phyloP scores from a whole-genome alignment of 768 basidiomycete genomes.

The Boletus pseudopeckii region DNA sequence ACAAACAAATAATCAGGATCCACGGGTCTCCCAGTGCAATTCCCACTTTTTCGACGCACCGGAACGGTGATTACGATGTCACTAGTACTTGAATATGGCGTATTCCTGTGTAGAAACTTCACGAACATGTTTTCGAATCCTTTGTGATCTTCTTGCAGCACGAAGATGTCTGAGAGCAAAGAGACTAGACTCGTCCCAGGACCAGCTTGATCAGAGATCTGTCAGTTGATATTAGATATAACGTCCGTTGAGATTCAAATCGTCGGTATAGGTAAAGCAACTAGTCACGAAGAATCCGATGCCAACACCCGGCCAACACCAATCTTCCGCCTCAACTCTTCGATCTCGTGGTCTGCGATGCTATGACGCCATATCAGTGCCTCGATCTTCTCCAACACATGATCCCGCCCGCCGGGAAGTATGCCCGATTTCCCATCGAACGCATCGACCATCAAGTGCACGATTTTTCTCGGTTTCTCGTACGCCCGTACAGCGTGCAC shows the following conservation, averaged over 20 bases:
- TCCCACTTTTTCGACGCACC: neutral
- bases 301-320: neutral
- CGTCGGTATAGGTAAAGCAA: neutral
- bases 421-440: slow-evolving; percentile 6
- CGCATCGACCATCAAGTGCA: neutral
- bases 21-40: neutral
- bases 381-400: slow-evolving; percentile 13
- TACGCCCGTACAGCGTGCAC: neutral
- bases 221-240: neutral
- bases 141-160: neutral
- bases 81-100: neutral
- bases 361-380: slow-evolving; percentile 12
- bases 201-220: neutral
- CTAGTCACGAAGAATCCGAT: neutral
- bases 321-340: neutral
- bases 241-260: neutral
- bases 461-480: neutral
- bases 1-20: neutral
- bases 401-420: slow-evolving; percentile 3
- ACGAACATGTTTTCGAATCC: neutral
- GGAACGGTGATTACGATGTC: neutral
- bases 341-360: slow-evolving; percentile 3
- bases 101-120: neutral
- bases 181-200: neutral
- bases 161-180: neutral